Evolutionary conservation across 768 basidiomycete genomes (phyloP).

Genomic region (Russula lepida): DNA sequence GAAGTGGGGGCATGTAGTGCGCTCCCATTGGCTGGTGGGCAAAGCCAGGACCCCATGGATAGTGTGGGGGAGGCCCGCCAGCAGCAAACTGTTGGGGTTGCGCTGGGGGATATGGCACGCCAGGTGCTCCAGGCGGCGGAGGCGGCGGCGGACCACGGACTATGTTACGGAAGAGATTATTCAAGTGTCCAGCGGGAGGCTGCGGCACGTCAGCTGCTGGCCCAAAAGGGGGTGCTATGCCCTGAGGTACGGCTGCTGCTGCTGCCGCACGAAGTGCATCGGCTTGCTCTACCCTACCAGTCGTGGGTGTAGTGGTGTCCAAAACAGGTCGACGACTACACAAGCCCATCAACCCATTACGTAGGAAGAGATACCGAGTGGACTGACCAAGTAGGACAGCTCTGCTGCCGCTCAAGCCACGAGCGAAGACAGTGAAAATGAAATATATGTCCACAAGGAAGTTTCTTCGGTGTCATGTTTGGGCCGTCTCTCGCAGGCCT

Average conservation of each 20-base stretch:
- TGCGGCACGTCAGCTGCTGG: conserved; percentile 31
- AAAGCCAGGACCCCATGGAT: conserved; percentile 49
- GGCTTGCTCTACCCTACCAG: conserved; percentile 14
- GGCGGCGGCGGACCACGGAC: conserved; percentile 17
- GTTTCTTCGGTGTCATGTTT: conserved; percentile 92
- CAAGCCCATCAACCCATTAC: conserved; percentile 8
- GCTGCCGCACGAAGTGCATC: conserved; percentile 16
- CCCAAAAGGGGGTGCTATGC: conserved; percentile 27
- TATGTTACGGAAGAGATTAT: conserved; percentile 17
- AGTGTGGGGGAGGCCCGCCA: conserved; percentile 41
- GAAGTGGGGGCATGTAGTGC: conserved; percentile 24
- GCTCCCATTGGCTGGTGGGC: conserved; percentile 46
- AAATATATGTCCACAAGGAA: conserved; percentile 96
- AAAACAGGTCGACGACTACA: conserved; percentile 21
- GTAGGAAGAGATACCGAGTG: not conserved
- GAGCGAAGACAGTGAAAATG: conserved; percentile 96
- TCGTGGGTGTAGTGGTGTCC: conserved; percentile 6
- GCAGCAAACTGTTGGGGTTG: conserved; percentile 21
- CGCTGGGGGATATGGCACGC: conserved; percentile 16
- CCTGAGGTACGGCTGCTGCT: conserved; percentile 26
- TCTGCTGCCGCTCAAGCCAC: conserved; percentile 98
- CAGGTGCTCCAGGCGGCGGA: conserved; percentile 14
- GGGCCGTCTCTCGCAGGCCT: conserved; percentile 49
- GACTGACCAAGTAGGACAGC: conserved; percentile 93
- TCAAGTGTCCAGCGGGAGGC: conserved; percentile 29